Evolutionary conservation across 2,329 filamentous ascomycete species (phyloP).

Genomic region (Sarocladium brachiariae): DNA sequence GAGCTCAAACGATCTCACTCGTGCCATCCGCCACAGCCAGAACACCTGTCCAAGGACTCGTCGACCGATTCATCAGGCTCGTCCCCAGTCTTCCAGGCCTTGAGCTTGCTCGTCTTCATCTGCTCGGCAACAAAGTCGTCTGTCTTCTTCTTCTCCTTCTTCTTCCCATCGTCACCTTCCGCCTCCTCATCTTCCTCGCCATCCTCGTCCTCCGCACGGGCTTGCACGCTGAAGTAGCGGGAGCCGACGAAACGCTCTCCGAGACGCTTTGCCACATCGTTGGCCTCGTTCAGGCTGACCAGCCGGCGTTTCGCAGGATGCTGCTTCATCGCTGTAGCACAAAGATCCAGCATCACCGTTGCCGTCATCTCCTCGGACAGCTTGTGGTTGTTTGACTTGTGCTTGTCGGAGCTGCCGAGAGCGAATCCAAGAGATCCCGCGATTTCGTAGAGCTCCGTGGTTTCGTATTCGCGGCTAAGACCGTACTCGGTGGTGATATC

Average conservation of each 20-base stretch:
- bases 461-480: conserved; percentile 23
- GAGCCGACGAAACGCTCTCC: conserved; percentile 39
- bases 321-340: conserved; percentile 23
- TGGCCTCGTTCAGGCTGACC: conserved; percentile 49
- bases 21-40: conserved; percentile 14
- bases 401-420: conserved; percentile 11
- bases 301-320: conserved; percentile 36
- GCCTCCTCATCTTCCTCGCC: conserved; percentile 19
- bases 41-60: conserved; percentile 11
- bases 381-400: conserved; percentile 8
- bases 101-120: conserved; percentile 12
- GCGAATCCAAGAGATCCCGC: conserved; percentile 18
- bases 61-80: conserved; percentile 16
- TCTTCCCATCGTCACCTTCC: conserved; percentile 16
- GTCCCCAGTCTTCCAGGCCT: neutral
- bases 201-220: conserved; percentile 20
- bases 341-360: conserved; percentile 27
- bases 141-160: conserved; percentile 15
- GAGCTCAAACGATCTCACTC: neutral
- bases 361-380: neutral
- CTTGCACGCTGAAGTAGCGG: conserved; percentile 29
- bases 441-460: conserved; percentile 19
- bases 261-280: conserved; percentile 50
- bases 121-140: conserved; percentile 26
- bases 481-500: conserved; percentile 14